These are phyloP conservation scores for Jimgerdemannia flammicorona DNA, from an alignment of 192 early-diverging fungal species.

Conservation along the genomic window DNA sequence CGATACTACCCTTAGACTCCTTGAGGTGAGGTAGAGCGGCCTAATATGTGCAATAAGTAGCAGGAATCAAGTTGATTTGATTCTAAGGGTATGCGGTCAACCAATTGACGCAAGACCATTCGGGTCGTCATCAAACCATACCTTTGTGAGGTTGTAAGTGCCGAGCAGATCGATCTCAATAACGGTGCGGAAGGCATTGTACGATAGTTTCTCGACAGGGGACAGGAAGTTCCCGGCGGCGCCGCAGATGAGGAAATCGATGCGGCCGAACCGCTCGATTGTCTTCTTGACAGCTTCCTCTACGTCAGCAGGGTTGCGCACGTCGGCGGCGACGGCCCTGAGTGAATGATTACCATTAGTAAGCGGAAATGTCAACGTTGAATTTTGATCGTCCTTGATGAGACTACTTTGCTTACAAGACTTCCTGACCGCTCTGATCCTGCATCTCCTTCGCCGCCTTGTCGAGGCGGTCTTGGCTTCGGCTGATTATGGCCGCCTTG, in stretches of 20 bases:
- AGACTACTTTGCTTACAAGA: slow-evolving; percentile 29
- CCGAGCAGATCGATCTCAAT: slow-evolving; percentile 57
- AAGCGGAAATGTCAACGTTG: background rate
- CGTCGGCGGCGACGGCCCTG: slow-evolving; percentile 56
- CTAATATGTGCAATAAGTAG: background rate
- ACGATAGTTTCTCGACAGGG: slow-evolving; percentile 56
- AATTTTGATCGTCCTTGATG: slow-evolving; percentile 2
- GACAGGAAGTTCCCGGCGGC: slow-evolving; percentile 77
- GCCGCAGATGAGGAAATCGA: slow-evolving; percentile 59
- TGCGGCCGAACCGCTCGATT: slow-evolving; percentile 56
- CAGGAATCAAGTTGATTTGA: background rate
- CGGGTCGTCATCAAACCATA: background rate
- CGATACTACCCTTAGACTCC: slow-evolving; percentile 54
- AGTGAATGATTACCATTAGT: background rate
- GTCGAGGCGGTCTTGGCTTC: slow-evolving; percentile 63
- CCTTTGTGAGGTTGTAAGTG: slow-evolving; percentile 72
- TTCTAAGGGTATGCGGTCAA: background rate
- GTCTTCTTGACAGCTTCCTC: slow-evolving; percentile 55
- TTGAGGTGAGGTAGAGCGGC: slow-evolving; percentile 67
- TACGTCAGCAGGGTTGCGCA: slow-evolving; percentile 55
- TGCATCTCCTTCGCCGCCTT: slow-evolving; percentile 60
- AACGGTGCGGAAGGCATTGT: slow-evolving; percentile 69
- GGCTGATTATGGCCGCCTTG: slow-evolving; percentile 58
- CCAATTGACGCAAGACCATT: too few relatives aligned
- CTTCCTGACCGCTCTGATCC: slow-evolving; percentile 48